Conservation (phyloP, 2,329 filamentous ascomycete genomes). For the Dichotomopilus funicola region DNA sequence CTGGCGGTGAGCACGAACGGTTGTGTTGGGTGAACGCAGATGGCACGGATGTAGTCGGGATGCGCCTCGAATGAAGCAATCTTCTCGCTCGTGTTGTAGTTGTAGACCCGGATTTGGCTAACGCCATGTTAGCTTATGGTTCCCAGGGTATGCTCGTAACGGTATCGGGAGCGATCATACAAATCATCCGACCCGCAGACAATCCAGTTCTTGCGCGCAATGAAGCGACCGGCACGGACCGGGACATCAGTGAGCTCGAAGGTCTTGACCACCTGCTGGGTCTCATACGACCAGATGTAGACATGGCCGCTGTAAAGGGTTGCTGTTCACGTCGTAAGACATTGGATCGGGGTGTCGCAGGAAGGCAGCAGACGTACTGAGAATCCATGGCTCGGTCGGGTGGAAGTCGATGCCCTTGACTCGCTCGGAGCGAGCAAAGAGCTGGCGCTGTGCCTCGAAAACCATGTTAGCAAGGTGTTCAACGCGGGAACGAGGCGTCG, state of each 20-base stretch:
- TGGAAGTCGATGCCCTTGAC: constrained; percentile 98
- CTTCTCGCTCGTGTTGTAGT: constrained; percentile 99
- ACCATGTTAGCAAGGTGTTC: constrained; percentile 21
- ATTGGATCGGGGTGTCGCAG: background rate
- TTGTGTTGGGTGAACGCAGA: constrained; percentile 90
- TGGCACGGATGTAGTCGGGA: constrained; percentile 96
- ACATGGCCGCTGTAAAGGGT: constrained; percentile 97
- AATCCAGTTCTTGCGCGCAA: constrained; percentile 98
- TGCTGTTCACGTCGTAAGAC: constrained; percentile 19
- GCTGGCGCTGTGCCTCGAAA: constrained; percentile 24
- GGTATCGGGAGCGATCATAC: constrained; percentile 29
- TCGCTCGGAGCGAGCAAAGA: constrained; percentile 44
- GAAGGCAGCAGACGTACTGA: constrained; percentile 46
- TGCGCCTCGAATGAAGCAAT: constrained; percentile 96
- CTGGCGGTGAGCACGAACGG: constrained; percentile 93
- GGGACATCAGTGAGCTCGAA: constrained; percentile 99
- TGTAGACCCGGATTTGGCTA: constrained; percentile 72
- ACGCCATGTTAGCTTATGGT: constrained; percentile 50
- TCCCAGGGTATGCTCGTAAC: constrained; percentile 25
- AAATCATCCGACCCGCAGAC: constrained; percentile 94
- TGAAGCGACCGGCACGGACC: constrained; percentile 90
- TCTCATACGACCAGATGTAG: constrained; percentile 99
- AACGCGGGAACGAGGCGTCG: background rate
- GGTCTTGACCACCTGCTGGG: constrained; percentile 93
- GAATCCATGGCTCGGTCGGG: constrained; percentile 88